These are phyloP conservation scores for Lactifluus pinguis DNA, from an alignment of 768 basidiomycete genomes.

Conservation along the genomic window DNA sequence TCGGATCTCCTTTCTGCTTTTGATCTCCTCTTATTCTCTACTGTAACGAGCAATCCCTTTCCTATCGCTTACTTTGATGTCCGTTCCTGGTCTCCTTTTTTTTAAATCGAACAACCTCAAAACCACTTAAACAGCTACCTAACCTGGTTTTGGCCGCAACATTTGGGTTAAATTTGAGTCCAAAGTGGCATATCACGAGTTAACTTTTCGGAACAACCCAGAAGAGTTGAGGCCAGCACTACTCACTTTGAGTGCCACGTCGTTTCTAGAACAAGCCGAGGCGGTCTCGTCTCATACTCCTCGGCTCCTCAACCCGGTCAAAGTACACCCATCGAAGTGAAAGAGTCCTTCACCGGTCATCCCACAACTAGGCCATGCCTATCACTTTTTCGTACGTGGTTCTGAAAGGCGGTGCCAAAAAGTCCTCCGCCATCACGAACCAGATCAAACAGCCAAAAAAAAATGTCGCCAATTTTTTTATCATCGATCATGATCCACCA, in stretches of 20 bases:
- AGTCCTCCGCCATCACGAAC: not conserved
- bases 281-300: not conserved
- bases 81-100: not conserved
- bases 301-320: not conserved
- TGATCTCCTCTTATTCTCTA: not conserved
- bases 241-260: too few relatives aligned
- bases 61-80: not conserved
- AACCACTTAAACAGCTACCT: not conserved
- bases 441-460: not conserved
- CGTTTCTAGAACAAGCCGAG: not conserved
- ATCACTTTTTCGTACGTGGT: too few relatives aligned
- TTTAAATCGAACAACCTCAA: not conserved
- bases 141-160: not conserved
- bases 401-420: not conserved
- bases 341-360: not conserved
- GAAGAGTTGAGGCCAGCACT: not conserved
- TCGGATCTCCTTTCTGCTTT: not conserved
- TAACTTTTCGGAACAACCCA: not conserved
- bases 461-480: not conserved
- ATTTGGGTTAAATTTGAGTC: not conserved
- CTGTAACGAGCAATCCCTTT: not conserved
- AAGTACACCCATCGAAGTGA: not conserved
- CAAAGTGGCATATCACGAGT: not conserved
- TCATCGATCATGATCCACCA: not conserved
- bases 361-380: not conserved